phyloP scores from a whole-genome alignment of 2,329 filamentous ascomycete genomes.

The Aspergillus sp. region DNA sequence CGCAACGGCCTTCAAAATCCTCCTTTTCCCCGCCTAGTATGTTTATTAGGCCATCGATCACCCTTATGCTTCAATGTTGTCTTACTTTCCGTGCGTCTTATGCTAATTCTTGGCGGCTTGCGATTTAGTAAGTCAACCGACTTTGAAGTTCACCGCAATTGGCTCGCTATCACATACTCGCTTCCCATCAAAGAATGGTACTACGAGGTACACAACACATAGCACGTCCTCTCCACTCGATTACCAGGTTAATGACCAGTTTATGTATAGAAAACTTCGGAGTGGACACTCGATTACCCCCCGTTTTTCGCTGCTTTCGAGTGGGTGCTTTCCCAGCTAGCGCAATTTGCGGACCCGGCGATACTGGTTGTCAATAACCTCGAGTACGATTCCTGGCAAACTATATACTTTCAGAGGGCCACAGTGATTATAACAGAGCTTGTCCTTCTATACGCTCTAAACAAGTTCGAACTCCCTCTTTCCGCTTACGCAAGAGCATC shows the following conservation, averaged over 20 bases:
- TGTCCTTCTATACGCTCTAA: conserved; percentile 79
- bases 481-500: conserved; percentile 18
- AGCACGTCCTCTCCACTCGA: neutral
- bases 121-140: conserved; percentile 87
- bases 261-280: conserved; percentile 73
- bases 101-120: neutral
- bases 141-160: conserved; percentile 98
- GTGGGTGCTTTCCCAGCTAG: conserved; percentile 84
- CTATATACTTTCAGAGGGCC: conserved; percentile 88
- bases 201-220: conserved; percentile 65
- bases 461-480: conserved; percentile 59
- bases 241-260: neutral
- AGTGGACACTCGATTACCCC: conserved; percentile 99
- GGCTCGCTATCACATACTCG: conserved; percentile 93
- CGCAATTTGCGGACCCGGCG: conserved; percentile 73
- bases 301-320: conserved; percentile 98
- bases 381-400: conserved; percentile 88
- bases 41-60: conserved; percentile 41
- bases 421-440: conserved; percentile 87
- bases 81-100: neutral
- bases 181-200: conserved; percentile 91
- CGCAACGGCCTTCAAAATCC: conserved; percentile 84
- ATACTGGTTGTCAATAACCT: conserved; percentile 85
- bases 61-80: neutral
- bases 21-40: conserved; percentile 93